Base-by-base conservation (phyloP, 352 stramenopile genomes). In the Sclerospora graminicola region DNA sequence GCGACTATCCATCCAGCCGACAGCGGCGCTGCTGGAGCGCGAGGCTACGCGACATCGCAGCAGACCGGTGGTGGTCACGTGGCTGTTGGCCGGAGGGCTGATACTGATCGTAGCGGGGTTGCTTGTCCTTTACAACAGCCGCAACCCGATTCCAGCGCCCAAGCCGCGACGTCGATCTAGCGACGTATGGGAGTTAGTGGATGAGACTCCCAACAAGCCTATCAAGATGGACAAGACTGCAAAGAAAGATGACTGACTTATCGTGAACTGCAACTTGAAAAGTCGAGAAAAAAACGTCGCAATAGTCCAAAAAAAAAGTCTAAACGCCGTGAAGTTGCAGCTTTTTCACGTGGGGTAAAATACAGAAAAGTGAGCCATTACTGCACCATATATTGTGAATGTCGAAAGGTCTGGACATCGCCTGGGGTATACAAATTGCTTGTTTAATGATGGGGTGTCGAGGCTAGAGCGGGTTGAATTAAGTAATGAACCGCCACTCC, bases 171-270 rank as follows among this genome's bases (percentile, higher is more conserved):
- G 56, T 46, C 46, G 48, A 42, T 54, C 60, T 3, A 64, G 66
- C 29, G 54, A 72, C 29, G 41, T 58, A 1, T 79, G 66, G 66
- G 66, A 79, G 48, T 57, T 79, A n/a, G 66, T 66, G 7, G 68
- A 75, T 20, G 54, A 69, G 27, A 63, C 69, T 13, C n/a, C n/a
- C n/a, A 56, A 62, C 36, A 52, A 48, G 27, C 57, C 57, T 15
- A 45, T 63, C 32, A 63, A 54, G 41, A 9, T 31, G 27, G 27
- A 40, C 40, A 36, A 45, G 28, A 0, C n/a, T 9, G 51, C 51
- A 31, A 65, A 66, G 43, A 66, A 66, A 33, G 8, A 10, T 9
- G 57, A 60, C 48, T 45, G 56, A 65, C 45, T 56, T 57, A 41
- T 21, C 18, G 16, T 11, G 27, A n/a, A n/a, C n/a, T n/a, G n/a